Evolutionary conservation across 768 basidiomycete genomes (phyloP), one percentile per base, ranked within the genome.

Genomic region (Pleurotus giganteus): DNA sequence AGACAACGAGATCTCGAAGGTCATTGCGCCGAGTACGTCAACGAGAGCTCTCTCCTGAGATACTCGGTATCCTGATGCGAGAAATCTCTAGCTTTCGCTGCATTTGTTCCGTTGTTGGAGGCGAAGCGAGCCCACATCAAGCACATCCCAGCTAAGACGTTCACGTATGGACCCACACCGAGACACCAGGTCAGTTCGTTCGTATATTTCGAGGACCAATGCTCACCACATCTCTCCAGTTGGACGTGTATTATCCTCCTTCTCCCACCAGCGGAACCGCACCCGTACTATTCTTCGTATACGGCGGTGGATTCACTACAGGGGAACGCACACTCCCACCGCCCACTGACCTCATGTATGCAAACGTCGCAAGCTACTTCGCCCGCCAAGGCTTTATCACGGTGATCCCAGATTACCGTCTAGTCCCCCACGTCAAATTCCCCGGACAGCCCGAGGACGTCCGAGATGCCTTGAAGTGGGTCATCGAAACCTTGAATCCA

Each of bases 341-440:
- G 7, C 77, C 83, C 0, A 71, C 71, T 41, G 76, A 80, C 41
- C 74, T 86, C 44, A 71, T 66, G 8, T 87, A 86, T 61, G 71
- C 73, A n/a, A 78, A 77, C 55, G 60, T 88, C 6, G 86, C 80
- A 0, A 69, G 83, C 2, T 88, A 80, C 71, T 89, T 82, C 66
- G 82, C 86, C 0, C 71, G 72, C 7, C 73, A 66, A 13, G 86
- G 86, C 0, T 78, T 85, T 67, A 57, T 86, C 58, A 80, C 80
- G n/a, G 69, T 87, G 59, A 82, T 89, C 58, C 77, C 86, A 0
- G 85, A 89, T 68, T 88, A 89, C 59, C 81, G 84, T 0, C 77
- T 89, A 36, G 78, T 78, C 3, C 86, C 86, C 4, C 62, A 77
- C 27, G 77, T 76, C 54, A 71, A 65, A n/a, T 87, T 78, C 64